Evolutionary conservation across 2,329 filamentous ascomycete genomes (phyloP), one percentile per base, ranked within the genome.

Genomic region (Stagonosporopsis cucurbitacearum): DNA sequence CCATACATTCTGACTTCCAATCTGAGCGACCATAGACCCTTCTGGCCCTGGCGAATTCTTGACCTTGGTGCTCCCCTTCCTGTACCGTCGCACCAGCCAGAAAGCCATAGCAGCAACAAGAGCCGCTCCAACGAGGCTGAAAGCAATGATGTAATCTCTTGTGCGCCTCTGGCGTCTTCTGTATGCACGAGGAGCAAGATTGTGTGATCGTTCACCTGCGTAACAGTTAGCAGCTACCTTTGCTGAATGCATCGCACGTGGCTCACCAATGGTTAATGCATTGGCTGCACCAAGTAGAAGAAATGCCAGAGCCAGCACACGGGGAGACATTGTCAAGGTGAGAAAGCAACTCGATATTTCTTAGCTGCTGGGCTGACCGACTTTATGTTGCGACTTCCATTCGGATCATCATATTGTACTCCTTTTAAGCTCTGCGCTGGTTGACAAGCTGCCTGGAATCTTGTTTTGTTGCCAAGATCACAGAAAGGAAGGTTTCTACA

Each of bases 381-480:
- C 19, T 17, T 33, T 22, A 32, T 37, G 20, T 23, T 8, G 33
- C 17, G 26, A 15, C 32, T 47, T 25, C 44, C 22, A 20, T 12
- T 19, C 19, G 9, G n/a, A 19, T 25, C n/a, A 25, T 25, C 39
- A n/a, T 7, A 30, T 8, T 25, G 25, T n/a, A 15, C 22, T 23
- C 4, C 13, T 17, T 22, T 12, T 6, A 2, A 28, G 6, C 12
- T n/a, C 25, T 41, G 25, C n/a, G 23, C 26, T 15, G 20, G 13
- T 15, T 23, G 8, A 2, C 15, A 15, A 25, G 6, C 19, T 30
- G 2, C 2, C 17, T 6, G 13, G 30, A 48, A 30, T 39, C 46
- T 32, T 41, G 36, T 41, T 49, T 49, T 25, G 39, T 26, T 25
- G 36, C 36, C 46, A 49, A 49, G 46, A 12, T 23, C 6, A 15